Percentiles rank a stretch among this genome's conserved stretches.
These are phyloP conservation scores for Aureobasidium lini DNA, from an alignment of 2,329 filamentous ascomycete species.

Conservation along the genomic window DNA sequence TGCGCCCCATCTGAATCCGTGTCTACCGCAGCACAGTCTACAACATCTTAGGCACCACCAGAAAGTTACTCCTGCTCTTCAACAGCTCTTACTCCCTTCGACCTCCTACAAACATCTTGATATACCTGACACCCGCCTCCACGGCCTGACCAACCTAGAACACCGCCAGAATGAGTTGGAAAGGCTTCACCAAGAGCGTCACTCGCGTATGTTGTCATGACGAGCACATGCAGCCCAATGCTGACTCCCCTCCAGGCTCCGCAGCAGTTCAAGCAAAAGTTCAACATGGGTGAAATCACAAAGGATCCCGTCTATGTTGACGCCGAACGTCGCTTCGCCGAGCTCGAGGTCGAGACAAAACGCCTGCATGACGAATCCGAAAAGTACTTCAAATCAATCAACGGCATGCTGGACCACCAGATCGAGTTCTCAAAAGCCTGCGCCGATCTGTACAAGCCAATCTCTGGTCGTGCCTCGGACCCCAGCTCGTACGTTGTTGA, in stretches of 20 bases:
- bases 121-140: neutral
- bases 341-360: slow-evolving; percentile 93
- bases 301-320: slow-evolving; percentile 94
- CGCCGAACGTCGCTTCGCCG: slow-evolving; percentile 85
- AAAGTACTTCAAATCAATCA: slow-evolving; percentile 97
- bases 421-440: slow-evolving; percentile 97
- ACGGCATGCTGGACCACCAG: slow-evolving; percentile 94
- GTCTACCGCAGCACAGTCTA: neutral
- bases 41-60: neutral
- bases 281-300: slow-evolving; percentile 92
- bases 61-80: neutral
- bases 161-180: slow-evolving; percentile 73
- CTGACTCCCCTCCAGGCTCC: slow-evolving; percentile 58
- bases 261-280: slow-evolving; percentile 82
- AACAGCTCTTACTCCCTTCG: neutral
- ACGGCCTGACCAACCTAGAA: neutral
- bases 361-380: slow-evolving; percentile 93
- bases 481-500: slow-evolving; percentile 73
- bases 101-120: neutral
- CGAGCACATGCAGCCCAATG: slow-evolving; percentile 82
- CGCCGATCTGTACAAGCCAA: slow-evolving; percentile 95
- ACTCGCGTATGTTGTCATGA: slow-evolving; percentile 56
- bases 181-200: slow-evolving; percentile 87
- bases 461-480: slow-evolving; percentile 91
- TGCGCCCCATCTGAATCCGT: neutral